phyloP scores from a whole-genome alignment of 805 yeast genomes.

The Saccharomycopsis sp. region DNA sequence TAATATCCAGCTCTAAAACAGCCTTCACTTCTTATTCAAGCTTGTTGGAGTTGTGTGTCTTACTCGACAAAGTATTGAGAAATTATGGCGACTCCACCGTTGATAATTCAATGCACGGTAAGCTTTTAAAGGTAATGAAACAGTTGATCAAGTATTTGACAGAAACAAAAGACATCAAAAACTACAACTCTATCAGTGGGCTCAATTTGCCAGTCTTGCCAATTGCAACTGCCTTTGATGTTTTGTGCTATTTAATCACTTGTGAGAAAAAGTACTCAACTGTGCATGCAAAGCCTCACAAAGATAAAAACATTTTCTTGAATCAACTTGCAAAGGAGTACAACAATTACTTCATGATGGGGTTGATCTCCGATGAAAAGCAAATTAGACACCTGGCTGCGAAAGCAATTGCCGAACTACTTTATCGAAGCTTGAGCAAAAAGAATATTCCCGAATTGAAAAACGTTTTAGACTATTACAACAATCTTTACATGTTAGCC shows the following conservation, averaged over 20 bases:
- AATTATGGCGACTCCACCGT: slow-evolving; percentile 12
- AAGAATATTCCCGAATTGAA: slow-evolving; percentile 22
- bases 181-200: slow-evolving; percentile 13
- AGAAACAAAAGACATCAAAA: slow-evolving; percentile 15
- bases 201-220: slow-evolving; percentile 16
- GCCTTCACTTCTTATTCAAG: not conserved
- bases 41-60: slow-evolving; percentile 8
- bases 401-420: slow-evolving; percentile 29
- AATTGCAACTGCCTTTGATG: slow-evolving; percentile 17
- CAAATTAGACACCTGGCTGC: slow-evolving; percentile 26
- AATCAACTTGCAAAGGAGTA: slow-evolving; percentile 18
- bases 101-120: slow-evolving; percentile 11
- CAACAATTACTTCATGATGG: slow-evolving; percentile 16
- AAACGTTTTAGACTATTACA: slow-evolving; percentile 22
- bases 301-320: slow-evolving; percentile 18
- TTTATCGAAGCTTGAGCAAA: slow-evolving; percentile 21
- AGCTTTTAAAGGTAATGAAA: slow-evolving; percentile 16
- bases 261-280: slow-evolving; percentile 16
- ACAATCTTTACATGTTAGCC: slow-evolving; percentile 21
- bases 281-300: slow-evolving; percentile 9
- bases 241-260: slow-evolving; percentile 9
- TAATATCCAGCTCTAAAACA: slow-evolving; percentile 12
- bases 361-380: slow-evolving; percentile 19
- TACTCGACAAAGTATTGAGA: slow-evolving; percentile 14
- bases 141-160: slow-evolving; percentile 12